Evolutionary conservation across 1,139 yeast species (phyloP).

Genomic region (Geotrichum australiense): DNA sequence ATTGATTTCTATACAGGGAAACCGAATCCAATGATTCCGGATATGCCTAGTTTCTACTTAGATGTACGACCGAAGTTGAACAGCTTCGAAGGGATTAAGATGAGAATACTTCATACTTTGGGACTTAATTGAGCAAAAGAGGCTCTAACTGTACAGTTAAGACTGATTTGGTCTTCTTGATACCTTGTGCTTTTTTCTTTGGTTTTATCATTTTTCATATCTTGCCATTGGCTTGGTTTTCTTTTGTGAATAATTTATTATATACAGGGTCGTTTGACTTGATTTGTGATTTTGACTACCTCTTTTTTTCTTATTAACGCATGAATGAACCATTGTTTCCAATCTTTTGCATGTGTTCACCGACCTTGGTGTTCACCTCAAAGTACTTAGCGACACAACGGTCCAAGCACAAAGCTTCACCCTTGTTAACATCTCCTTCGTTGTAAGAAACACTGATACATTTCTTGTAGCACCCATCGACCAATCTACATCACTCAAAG

Average conservation of each 20-base stretch:
- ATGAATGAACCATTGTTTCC: conserved; percentile 29
- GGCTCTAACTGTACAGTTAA: too few species aligned
- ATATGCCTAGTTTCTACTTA: conserved; percentile 58
- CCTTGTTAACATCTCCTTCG: conserved; percentile 75
- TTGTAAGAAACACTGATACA: conserved; percentile 66
- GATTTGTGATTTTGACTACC: too few species aligned
- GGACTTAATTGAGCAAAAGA: too few species aligned
- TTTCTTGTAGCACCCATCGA: conserved; percentile 81
- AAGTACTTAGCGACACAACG: conserved; percentile 97
- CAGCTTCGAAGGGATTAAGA: conserved; percentile 66
- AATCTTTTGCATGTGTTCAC: conserved; percentile 47
- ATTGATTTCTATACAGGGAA: conserved; percentile 82
- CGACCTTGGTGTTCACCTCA: conserved; percentile 92
- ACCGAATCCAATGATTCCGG: conserved; percentile 41
- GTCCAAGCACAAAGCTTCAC: conserved; percentile 87
- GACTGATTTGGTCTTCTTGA: too few species aligned
- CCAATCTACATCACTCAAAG: conserved; percentile 37
- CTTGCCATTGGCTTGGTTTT: too few species aligned
- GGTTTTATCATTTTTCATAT: too few species aligned
- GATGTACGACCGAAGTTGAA: conserved; percentile 92
- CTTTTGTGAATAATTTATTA: too few species aligned
- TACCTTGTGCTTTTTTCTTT: too few species aligned
- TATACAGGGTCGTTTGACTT: too few species aligned
- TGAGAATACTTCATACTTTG: conserved; percentile 56
- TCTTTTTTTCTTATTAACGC: too few species aligned